Percentiles rank a stretch among this genome's conserved stretches.
These are phyloP conservation scores for Didymella pinodella DNA, from an alignment of 2,329 filamentous ascomycete species.

Conservation along the genomic window DNA sequence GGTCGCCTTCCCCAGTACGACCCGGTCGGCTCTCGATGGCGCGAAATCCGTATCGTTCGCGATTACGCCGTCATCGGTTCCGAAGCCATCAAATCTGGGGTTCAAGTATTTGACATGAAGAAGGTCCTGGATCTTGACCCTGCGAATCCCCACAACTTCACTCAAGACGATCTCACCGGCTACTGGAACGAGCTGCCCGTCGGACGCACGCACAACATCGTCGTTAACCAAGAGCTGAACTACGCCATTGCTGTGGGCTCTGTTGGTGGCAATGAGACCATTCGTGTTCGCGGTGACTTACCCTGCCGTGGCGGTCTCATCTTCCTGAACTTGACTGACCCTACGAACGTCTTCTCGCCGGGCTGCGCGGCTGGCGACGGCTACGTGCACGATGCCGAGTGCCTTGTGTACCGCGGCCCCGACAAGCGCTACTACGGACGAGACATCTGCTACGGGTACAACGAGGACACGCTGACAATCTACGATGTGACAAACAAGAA, in stretches of 20 bases:
- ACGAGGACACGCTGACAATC: constrained; percentile 61
- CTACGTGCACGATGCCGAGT: constrained; percentile 68
- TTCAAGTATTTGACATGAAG: constrained; percentile 69
- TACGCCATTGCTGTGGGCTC: constrained; percentile 42
- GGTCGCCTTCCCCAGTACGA: constrained; percentile 59
- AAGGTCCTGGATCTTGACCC: constrained; percentile 48
- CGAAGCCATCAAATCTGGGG: constrained; percentile 55
- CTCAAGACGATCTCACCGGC: constrained; percentile 36
- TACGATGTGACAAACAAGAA: constrained; percentile 60
- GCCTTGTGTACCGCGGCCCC: constrained; percentile 62
- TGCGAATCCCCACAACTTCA: constrained; percentile 35
- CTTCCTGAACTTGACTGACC: constrained; percentile 64
- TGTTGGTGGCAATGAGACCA: constrained; percentile 36
- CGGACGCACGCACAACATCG: constrained; percentile 46
- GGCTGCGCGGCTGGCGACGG: constrained; percentile 63
- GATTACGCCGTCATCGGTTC: constrained; percentile 51
- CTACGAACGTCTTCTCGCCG: constrained; percentile 54
- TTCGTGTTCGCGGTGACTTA: constrained; percentile 34
- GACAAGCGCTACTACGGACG: constrained; percentile 56
- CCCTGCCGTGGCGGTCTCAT: constrained; percentile 61
- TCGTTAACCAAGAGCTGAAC: constrained; percentile 43
- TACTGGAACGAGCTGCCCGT: constrained; percentile 39
- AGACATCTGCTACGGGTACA: constrained; percentile 65
- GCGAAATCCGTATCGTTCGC: constrained; percentile 56
- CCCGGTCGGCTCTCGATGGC: constrained; percentile 56